These are phyloP conservation scores for Solanum appendiculatum DNA, from an alignment of 257 asterid species.

Conservation along the genomic window DNA sequence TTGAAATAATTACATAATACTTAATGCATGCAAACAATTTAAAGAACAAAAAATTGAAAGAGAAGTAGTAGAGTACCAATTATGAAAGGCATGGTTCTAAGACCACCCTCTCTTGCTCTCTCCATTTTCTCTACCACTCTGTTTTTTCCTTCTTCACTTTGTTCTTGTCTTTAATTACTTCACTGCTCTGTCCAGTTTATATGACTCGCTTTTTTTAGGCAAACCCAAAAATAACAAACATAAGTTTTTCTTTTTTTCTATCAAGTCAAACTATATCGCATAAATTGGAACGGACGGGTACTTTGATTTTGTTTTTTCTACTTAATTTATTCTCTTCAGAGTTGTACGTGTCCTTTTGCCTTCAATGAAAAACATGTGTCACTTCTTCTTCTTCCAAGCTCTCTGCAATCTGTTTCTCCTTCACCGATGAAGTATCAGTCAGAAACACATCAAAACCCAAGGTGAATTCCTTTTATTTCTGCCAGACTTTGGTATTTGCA, in stretches of 20 bases:
- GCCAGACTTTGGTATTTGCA: neutral
- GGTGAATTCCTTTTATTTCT: neutral
- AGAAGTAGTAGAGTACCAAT: neutral
- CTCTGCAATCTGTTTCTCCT: neutral
- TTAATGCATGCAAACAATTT: neutral
- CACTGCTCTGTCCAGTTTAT: neutral
- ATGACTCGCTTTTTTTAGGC: too few species aligned
- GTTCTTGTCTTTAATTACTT: too few species aligned
- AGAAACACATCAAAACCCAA: neutral
- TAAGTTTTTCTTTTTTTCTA: too few species aligned
- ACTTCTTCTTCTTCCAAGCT: neutral
- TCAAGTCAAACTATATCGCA: too few species aligned
- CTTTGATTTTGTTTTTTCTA: too few species aligned
- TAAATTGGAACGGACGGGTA: too few species aligned
- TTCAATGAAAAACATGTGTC: neutral
- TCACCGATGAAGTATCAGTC: neutral
- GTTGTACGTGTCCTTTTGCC: neutral
- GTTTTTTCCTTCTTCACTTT: neutral
- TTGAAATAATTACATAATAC: neutral
- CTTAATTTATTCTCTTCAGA: neutral
- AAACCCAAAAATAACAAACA: too few species aligned
- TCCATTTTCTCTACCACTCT: neutral
- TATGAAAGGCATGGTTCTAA: neutral
- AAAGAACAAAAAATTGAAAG: neutral
- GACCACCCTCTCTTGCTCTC: neutral